Percentiles rank a stretch among this genome's conserved stretches.
phyloP scores from a whole-genome alignment of 2,329 filamentous ascomycete genomes.

The Hypoxylon sp. region DNA sequence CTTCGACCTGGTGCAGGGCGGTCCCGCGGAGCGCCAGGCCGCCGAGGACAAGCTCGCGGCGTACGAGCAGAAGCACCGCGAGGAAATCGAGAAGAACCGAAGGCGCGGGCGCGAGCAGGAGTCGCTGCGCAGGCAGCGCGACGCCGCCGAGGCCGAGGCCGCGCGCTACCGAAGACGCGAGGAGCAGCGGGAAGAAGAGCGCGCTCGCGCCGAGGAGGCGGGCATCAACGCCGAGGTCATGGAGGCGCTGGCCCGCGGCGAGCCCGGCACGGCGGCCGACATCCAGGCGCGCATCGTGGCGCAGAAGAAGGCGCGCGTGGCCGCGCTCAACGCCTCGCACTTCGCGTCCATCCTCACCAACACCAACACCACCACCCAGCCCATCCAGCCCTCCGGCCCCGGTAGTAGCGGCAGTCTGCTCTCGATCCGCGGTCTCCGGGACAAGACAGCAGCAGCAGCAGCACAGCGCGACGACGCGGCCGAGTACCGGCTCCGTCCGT shows the following conservation, averaged over 20 bases:
- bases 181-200: constrained; percentile 73
- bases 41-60: constrained; percentile 57
- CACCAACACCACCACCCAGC: constrained; percentile 40
- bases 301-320: constrained; percentile 75
- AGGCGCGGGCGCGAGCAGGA: constrained; percentile 64
- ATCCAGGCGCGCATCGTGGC: constrained; percentile 70
- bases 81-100: constrained; percentile 70
- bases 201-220: constrained; percentile 70
- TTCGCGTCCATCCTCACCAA: constrained; percentile 33
- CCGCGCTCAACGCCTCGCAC: constrained; percentile 52
- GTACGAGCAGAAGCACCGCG: constrained; percentile 78
- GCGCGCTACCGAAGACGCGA: constrained; percentile 69
- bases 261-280: constrained; percentile 66
- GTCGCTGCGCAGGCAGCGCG: constrained; percentile 59
- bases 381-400: constrained; percentile 48
- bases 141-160: constrained; percentile 73
- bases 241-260: constrained; percentile 70
- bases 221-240: constrained; percentile 75
- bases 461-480: constrained; percentile 55
- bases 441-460: no score
- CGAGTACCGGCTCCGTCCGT: constrained; percentile 82
- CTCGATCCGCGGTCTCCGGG: constrained; percentile 84
- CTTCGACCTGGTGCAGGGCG: constrained; percentile 82
- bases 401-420: constrained; percentile 48
- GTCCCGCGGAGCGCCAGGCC: constrained; percentile 65